These are phyloP conservation scores for Boletus fagicola DNA, from an alignment of 768 basidiomycete genomes.

Conservation along the genomic window DNA sequence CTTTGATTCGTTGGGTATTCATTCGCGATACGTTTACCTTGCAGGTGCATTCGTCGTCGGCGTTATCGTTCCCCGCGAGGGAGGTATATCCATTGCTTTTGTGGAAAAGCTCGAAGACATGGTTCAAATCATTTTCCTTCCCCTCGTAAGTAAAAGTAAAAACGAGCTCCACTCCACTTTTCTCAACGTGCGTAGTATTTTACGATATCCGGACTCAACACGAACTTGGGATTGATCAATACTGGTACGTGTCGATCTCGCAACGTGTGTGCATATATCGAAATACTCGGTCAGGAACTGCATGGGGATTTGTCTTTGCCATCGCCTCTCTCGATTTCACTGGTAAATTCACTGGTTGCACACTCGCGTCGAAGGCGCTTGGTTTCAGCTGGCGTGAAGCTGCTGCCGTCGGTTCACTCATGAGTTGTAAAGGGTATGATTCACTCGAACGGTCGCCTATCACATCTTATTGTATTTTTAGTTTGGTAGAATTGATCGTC, in stretches of 20 bases:
- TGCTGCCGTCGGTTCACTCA: slow-evolving; percentile 83
- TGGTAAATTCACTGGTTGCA: slow-evolving; percentile 88
- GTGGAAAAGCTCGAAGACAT: slow-evolving; percentile 96
- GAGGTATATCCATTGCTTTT: slow-evolving; percentile 77
- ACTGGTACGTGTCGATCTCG: slow-evolving; percentile 44
- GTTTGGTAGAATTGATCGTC: slow-evolving; percentile 91
- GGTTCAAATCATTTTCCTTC: slow-evolving; percentile 86
- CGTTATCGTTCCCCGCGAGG: slow-evolving; percentile 81
- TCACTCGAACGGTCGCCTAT: neutral
- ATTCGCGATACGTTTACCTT: neutral
- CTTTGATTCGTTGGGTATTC: neutral
- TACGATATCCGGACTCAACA: slow-evolving; percentile 89
- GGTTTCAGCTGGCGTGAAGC: slow-evolving; percentile 83
- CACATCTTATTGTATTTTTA: slow-evolving; percentile 26
- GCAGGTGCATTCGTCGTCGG: slow-evolving; percentile 81
- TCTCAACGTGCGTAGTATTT: slow-evolving; percentile 65
- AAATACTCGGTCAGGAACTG: slow-evolving; percentile 47
- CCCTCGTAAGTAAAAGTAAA: slow-evolving; percentile 54
- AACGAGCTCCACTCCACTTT: neutral
- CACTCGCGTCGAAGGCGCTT: slow-evolving; percentile 60
- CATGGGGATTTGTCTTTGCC: slow-evolving; percentile 85
- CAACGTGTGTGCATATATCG: neutral
- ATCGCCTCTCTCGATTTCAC: slow-evolving; percentile 76
- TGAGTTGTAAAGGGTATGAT: slow-evolving; percentile 92
- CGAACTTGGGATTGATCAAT: slow-evolving; percentile 82